phyloP scores from a whole-genome alignment of 2,329 filamentous ascomycete genomes.

The Coniochaeta sp. region DNA sequence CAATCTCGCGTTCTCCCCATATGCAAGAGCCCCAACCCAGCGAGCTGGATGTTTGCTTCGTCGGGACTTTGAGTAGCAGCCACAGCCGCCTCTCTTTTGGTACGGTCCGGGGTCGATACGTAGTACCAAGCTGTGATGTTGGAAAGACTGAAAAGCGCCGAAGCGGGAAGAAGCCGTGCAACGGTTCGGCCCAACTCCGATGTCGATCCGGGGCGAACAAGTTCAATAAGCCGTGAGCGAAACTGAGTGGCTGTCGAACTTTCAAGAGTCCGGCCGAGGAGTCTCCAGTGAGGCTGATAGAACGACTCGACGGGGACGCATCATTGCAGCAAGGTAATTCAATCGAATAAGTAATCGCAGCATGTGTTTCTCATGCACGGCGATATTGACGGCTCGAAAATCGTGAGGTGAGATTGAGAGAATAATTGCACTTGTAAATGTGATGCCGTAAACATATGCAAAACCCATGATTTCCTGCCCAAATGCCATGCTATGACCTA shows the following conservation, averaged over 20 bases:
- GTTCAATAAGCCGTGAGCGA: not conserved
- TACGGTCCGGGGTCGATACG: not conserved
- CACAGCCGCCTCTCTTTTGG: not conserved
- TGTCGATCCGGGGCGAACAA: not conserved
- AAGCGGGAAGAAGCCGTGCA: not conserved
- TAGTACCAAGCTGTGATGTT: not conserved
- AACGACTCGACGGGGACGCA: not conserved
- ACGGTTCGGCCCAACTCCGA: not conserved
- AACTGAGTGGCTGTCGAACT: not conserved
- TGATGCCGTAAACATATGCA: not conserved
- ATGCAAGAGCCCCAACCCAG: not conserved
- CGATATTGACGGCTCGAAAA: too few relatives aligned
- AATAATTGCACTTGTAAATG: not conserved
- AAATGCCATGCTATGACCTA: not conserved
- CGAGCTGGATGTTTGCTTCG: not conserved
- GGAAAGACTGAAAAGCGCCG: not conserved
- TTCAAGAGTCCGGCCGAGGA: not conserved
- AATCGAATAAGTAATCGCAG: too few relatives aligned
- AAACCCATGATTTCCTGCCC: not conserved
- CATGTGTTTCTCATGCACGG: too few relatives aligned
- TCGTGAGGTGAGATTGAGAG: too few relatives aligned
- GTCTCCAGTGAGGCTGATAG: not conserved
- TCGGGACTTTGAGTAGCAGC: not conserved
- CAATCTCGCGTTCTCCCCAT: not conserved
- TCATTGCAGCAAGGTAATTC: not conserved